These are phyloP conservation scores for Aspergillus heteromorphus DNA, from an alignment of 495 filamentous ascomycete species.

Conservation along the genomic window DNA sequence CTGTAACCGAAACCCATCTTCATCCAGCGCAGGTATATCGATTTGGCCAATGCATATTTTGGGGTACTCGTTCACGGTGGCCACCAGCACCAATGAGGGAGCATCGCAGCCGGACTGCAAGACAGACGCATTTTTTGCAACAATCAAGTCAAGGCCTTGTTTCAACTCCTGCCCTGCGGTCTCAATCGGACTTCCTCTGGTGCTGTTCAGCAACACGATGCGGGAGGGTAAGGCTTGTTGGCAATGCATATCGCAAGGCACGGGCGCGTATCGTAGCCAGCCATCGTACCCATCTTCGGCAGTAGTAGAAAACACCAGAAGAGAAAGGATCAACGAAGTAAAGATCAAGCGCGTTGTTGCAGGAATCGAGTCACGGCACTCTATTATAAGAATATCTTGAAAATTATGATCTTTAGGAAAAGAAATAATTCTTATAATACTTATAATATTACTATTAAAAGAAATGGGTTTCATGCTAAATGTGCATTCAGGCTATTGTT, in stretches of 20 bases:
- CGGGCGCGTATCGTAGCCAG: conserved; percentile 61
- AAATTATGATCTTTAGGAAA: too few relatives aligned
- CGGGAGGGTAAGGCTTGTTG: conserved; percentile 35
- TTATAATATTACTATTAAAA: too few relatives aligned
- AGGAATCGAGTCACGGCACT: too few relatives aligned
- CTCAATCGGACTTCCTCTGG: conserved; percentile 49
- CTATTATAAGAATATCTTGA: too few relatives aligned
- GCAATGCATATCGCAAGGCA: conserved; percentile 36
- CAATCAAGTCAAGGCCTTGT: conserved; percentile 50
- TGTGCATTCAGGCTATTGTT: neutral
- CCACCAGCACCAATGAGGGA: conserved; percentile 46
- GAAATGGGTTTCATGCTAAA: conserved; percentile 1
- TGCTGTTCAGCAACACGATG: conserved; percentile 52
- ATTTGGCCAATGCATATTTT: conserved; percentile 26
- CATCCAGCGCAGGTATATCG: conserved; percentile 40
- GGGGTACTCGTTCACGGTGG: conserved; percentile 50
- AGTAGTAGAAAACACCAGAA: neutral
- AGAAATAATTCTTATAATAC: too few relatives aligned
- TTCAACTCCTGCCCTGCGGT: conserved; percentile 56
- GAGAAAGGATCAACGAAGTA: too few relatives aligned
- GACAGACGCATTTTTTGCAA: conserved; percentile 40
- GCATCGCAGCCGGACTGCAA: conserved; percentile 19
- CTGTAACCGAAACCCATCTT: conserved; percentile 61
- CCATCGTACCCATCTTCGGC: conserved; percentile 54
- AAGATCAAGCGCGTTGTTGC: neutral